Base-by-base conservation (phyloP, 1,139 yeast species). In the Pichia sp. region DNA sequence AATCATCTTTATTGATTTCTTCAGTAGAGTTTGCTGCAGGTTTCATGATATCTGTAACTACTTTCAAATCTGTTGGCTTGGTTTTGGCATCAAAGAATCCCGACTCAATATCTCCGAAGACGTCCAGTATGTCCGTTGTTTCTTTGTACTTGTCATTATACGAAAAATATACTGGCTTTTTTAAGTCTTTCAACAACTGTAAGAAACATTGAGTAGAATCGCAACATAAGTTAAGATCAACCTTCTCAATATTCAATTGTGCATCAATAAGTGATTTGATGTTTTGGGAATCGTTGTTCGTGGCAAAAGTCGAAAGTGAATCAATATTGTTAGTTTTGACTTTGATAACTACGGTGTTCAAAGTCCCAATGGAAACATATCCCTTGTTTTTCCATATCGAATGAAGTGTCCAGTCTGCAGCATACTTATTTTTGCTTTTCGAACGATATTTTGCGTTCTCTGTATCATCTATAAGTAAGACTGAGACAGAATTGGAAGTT, bases 191-290 rank as follows among this genome's bases (percentile, higher is more conserved):
- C 13, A 85, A 56, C 21, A 87, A 63, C 58, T 86, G 95, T 2
- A 80, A 59, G 42, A 90, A 68, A 6, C 91, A 80, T 62, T 87
- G 85, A 0, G 83, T 76, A 0, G 96, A 88, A 66, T 91, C 98
- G 0, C 96, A 93, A 70, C 96, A 90, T 2, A 89, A 61, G 40
- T 84, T 83, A 1, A 85, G 49, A 25, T 72, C 74, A 2, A 52
- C 28, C 6, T 48, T 50, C 23, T 48, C 51, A 2, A 54, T 19
- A 41, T 49, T 46, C 13, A 54, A 8, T 26, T 45, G 51, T 5
- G 52, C 25, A 31, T 50, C 56, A 42, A 54, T 18, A 21, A 79
- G 63, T 13, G 74, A 71, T 51, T 82, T 87, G 13, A 80, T 63
- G 7, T 21, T 21, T 10, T 31, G 37, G 1, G 16, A 7, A 3